Percentiles rank a stretch among this genome's conserved stretches.
phyloP scores from a whole-genome alignment of 2,329 filamentous ascomycete species.

The Penicillium expansum region DNA sequence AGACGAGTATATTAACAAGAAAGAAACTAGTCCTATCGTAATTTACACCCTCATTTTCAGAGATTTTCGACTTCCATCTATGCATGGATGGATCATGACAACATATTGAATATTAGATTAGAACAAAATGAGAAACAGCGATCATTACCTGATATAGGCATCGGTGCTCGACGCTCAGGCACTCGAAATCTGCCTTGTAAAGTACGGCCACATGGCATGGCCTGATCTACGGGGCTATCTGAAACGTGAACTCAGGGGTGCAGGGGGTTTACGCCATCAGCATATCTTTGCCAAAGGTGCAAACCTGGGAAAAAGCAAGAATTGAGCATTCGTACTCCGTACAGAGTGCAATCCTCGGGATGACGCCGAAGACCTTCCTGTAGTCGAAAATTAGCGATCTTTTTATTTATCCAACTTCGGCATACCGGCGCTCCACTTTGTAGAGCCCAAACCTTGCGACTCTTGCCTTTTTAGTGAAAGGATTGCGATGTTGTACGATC shows the following conservation, averaged over 20 bases:
- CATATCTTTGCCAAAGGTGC: background rate
- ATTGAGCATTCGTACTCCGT: background rate
- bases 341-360: background rate
- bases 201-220: conserved; percentile 12
- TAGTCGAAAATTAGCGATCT: background rate
- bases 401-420: background rate
- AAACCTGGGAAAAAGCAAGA: background rate
- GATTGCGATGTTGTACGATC: background rate
- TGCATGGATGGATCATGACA: background rate
- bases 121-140: too few species aligned
- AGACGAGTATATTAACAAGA: background rate
- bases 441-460: background rate
- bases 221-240: conserved; percentile 7
- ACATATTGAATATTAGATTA: background rate
- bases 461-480: background rate
- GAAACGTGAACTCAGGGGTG: conserved; percentile 1
- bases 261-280: background rate
- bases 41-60: background rate
- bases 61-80: background rate
- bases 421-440: background rate
- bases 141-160: background rate
- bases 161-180: background rate
- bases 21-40: background rate
- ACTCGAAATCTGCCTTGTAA: conserved; percentile 8
- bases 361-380: background rate